phyloP scores from a whole-genome alignment of 139 green algal species.

The Picochlorum sp. region DNA sequence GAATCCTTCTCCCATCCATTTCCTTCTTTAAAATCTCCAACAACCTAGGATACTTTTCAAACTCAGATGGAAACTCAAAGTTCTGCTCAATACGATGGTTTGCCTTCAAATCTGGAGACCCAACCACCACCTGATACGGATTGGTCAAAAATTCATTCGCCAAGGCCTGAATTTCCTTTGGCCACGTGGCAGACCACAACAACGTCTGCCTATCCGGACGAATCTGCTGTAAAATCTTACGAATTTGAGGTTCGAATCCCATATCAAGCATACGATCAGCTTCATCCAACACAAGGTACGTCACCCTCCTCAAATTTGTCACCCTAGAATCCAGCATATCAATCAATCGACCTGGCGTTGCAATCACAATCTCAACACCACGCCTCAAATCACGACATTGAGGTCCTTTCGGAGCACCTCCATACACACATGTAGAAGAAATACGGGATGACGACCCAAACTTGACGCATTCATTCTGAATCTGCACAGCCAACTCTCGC shows the following conservation, averaged over 20 bases:
- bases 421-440: conserved; percentile 88
- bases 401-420: conserved; percentile 67
- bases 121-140: conserved; percentile 78
- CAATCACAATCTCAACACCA: conserved; percentile 85
- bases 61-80: conserved; percentile 52
- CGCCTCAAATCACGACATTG: conserved; percentile 43
- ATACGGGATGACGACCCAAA: conserved; percentile 82
- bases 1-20: conserved; percentile 65
- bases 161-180: conserved; percentile 80
- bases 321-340: conserved; percentile 67
- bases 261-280: conserved; percentile 96
- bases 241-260: conserved; percentile 85
- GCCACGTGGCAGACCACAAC: conserved; percentile 94
- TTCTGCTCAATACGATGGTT: conserved; percentile 82
- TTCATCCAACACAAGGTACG: conserved; percentile 91
- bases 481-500: conserved; percentile 87
- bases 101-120: conserved; percentile 74
- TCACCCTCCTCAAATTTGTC: conserved; percentile 68
- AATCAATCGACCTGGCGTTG: conserved; percentile 81
- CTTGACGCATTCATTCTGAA: conserved; percentile 82
- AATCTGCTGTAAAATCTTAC: conserved; percentile 60
- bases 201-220: conserved; percentile 86
- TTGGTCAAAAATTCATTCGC: conserved; percentile 76
- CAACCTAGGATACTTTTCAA: conserved; percentile 44
- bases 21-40: conserved; percentile 50